Percentiles rank a stretch among this genome's conserved stretches.
phyloP scores from a whole-genome alignment of 2,329 filamentous ascomycete species.

The Phaeomoniella chlamydospora region DNA sequence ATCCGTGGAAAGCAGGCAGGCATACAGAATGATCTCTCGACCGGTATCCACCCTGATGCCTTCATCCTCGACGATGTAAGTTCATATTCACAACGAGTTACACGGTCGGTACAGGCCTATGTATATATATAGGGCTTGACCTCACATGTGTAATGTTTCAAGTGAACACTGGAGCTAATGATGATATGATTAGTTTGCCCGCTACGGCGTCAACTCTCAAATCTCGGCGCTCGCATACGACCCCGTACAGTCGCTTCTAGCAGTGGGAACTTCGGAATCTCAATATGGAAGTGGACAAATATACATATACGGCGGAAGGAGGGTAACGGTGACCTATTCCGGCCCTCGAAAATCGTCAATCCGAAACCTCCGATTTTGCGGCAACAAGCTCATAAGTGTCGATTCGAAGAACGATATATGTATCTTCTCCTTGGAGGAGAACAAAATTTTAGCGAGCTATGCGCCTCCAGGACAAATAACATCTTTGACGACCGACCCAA shows the following conservation, averaged over 20 bases:
- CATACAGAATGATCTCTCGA: constrained; percentile 80
- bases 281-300: constrained; percentile 76
- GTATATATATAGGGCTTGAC: too few species aligned
- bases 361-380: constrained; percentile 67
- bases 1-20: constrained; percentile 86
- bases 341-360: constrained; percentile 62
- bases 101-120: too few species aligned
- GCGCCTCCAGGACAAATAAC: constrained; percentile 64
- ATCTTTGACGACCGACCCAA: constrained; percentile 66
- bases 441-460: constrained; percentile 51
- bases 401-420: constrained; percentile 76
- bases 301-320: constrained; percentile 71
- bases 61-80: constrained; percentile 70
- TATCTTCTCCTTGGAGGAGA: constrained; percentile 66
- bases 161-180: constrained; percentile 1
- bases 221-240: constrained; percentile 77
- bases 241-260: constrained; percentile 82
- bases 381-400: constrained; percentile 69
- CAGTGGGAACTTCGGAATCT: constrained; percentile 78
- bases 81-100: constrained; percentile 13
- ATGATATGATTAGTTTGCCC: constrained; percentile 36
- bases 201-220: constrained; percentile 68
- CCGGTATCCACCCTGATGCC: constrained; percentile 59
- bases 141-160: too few species aligned
- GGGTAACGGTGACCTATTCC: constrained; percentile 62